Base-by-base conservation (phyloP, 345 rosid genomes). In the Populus alba region DNA sequence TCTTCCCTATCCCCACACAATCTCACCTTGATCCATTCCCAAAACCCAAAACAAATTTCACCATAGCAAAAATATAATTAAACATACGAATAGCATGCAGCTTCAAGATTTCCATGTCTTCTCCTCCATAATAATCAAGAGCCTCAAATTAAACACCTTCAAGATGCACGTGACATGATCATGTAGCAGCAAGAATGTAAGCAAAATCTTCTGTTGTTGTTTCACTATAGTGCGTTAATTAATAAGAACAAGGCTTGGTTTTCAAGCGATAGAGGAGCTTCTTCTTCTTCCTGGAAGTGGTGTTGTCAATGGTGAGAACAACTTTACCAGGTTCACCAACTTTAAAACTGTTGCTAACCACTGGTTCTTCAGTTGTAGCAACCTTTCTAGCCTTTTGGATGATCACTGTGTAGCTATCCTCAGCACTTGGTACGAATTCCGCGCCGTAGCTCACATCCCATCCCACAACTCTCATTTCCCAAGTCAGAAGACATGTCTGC, bases 371-470 rank as follows among this genome's bases (percentile, higher is more conserved):
- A 41, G 59, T 78, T 55, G 71, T 62, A 23, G 55, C 72, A n/a
- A 82, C 15, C 79, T 78, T 78, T 33, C 79, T 75, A 16, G 77
- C 63, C 75, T 78, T 82, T 23, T 65, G 79, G 72, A 82, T 78
- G 31, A 82, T 78, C 3, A 78, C 74, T 12, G 82, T 82, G 77
- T 82, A 82, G 79, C 77, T 73, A 18, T 71, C 79, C 57, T 82
- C 76, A 16, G 62, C 65, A 55, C 15, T 75, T 2, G 85, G 82
- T 25, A 82, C 85, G 57, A 82, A 82, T 41, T 82, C 81, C 31
- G 85, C 85, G 1, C 82, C 74, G 22, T 82, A 82, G n/a, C 61
- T 75, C 74, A 82, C 85, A 16, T 78, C 85, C 85, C 85, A 82
- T 27, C 85, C 85, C 33, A 75, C 76, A 10, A 82, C 85, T 78